Evolutionary conservation across 1,284 basidiomycete genomes (phyloP), one percentile per base, ranked within the genome.

Genomic region (Naganishia sp.): DNA sequence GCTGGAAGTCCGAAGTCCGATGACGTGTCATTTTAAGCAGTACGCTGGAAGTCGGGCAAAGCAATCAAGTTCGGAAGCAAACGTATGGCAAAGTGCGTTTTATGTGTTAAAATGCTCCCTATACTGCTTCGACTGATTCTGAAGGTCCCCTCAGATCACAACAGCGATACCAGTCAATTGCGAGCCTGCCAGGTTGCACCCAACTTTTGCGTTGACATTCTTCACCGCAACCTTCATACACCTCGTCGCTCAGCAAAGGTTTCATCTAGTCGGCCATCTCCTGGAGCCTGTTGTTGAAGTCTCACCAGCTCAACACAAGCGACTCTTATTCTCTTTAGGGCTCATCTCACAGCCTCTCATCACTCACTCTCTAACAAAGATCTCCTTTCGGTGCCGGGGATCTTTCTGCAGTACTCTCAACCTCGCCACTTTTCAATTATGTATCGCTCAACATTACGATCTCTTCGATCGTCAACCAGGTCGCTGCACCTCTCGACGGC

Each of bases 361-460:
- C 35, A 39, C 35, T 6, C 35, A 17, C 6, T 54, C n/a, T 39
- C 31, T 17, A 41, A 17, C 32, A 6, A 6, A 6, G 31, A 39
- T 39, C 35, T 39, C 52, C 7, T 41, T 31, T 35, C 52, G 52
- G 52, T 49, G 21, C 49, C 31, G 52, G 35, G 52, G 32, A 35
- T 54, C 52, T 54, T 41, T 32, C 31, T 32, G 52, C 35, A 54
- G 21, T n/a, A 13, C 23, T n/a, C 52, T 4, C 7, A 41, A 54
- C 52, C 9, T 23, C 52, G 21, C 49, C 28, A 15, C 10, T 28
- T 23, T 10, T 6, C 49, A 31, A 61, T 23, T 35, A 61, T 61
- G 58, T 61, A 61, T 39, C 58, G 58, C 58, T 61, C 58, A 61
- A 49, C 58, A 25, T 50, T 61, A 25, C 58, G 58, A 61, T 50